Evolutionary conservation across 2,329 filamentous ascomycete species (phyloP).

Genomic region (Epichloe festucae): DNA sequence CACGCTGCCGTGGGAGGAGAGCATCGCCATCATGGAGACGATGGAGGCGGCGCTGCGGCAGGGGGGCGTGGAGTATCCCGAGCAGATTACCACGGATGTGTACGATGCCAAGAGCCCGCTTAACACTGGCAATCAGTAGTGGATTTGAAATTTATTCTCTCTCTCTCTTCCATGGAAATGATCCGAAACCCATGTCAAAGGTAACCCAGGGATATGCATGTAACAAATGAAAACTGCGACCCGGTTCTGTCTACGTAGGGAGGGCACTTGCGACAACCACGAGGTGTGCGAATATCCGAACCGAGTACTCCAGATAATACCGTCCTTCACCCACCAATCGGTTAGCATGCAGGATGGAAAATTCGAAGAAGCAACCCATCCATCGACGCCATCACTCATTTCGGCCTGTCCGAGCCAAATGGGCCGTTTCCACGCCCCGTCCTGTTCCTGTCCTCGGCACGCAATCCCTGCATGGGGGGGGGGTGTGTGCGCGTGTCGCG

Average conservation of each 20-base stretch:
- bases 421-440: neutral
- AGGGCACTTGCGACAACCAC: too few relatives aligned
- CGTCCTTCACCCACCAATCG: neutral
- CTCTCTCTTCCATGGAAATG: too few relatives aligned
- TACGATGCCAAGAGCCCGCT: slow-evolving; percentile 48
- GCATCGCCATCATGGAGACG: slow-evolving; percentile 69
- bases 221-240: too few relatives aligned
- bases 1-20: slow-evolving; percentile 60
- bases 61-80: slow-evolving; percentile 40
- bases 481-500: too few relatives aligned
- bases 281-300: too few relatives aligned
- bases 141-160: neutral
- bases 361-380: too few relatives aligned
- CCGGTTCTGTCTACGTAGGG: too few relatives aligned
- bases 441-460: too few relatives aligned
- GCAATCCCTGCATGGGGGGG: too few relatives aligned
- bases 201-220: too few relatives aligned
- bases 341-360: too few relatives aligned
- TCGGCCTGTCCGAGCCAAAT: neutral
- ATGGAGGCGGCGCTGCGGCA: slow-evolving; percentile 44
- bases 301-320: neutral
- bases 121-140: slow-evolving; percentile 37
- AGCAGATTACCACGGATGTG: slow-evolving; percentile 42
- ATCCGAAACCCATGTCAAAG: too few relatives aligned
- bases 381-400: neutral